Conservation (phyloP, 148 eudicot species). For the Arctostaphylos glauca region DNA sequence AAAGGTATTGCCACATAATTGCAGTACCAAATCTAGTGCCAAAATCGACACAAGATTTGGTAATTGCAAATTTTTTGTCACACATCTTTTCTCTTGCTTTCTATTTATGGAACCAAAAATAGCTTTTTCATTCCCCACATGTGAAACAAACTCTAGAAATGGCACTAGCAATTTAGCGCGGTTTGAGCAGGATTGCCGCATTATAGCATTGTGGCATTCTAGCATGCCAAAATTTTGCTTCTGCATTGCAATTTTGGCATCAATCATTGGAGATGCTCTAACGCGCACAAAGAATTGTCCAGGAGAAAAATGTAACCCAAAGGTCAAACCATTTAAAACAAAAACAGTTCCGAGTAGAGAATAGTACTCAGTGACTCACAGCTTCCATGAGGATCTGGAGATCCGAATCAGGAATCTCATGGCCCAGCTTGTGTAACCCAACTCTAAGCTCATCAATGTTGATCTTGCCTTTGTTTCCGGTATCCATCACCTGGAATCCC, state of each 20-base stretch:
- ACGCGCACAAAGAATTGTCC: background rate
- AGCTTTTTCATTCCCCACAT: background rate
- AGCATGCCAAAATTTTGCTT: background rate
- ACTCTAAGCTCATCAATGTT: constrained; percentile 57
- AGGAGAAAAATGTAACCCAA: background rate
- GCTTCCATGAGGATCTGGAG: constrained; percentile 75
- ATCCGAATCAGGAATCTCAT: constrained; percentile 64
- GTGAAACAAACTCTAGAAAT: background rate
- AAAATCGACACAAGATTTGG: background rate
- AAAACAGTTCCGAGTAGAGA: background rate
- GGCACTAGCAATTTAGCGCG: background rate
- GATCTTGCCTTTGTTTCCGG: constrained; percentile 56
- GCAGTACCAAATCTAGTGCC: background rate
- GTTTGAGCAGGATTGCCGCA: background rate
- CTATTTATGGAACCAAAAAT: background rate
- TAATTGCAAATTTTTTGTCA: background rate
- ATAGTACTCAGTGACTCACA: constrained; percentile 56
- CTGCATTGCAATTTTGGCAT: background rate
- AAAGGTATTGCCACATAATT: background rate
- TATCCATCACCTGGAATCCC: constrained; percentile 66
- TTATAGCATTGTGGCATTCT: background rate
- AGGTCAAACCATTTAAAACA: background rate
- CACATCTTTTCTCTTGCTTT: background rate
- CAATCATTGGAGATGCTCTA: background rate
- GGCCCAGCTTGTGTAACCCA: constrained; percentile 66